phyloP scores from a whole-genome alignment of 2,329 filamentous ascomycete species.

The Amauroascus verrucosus region DNA sequence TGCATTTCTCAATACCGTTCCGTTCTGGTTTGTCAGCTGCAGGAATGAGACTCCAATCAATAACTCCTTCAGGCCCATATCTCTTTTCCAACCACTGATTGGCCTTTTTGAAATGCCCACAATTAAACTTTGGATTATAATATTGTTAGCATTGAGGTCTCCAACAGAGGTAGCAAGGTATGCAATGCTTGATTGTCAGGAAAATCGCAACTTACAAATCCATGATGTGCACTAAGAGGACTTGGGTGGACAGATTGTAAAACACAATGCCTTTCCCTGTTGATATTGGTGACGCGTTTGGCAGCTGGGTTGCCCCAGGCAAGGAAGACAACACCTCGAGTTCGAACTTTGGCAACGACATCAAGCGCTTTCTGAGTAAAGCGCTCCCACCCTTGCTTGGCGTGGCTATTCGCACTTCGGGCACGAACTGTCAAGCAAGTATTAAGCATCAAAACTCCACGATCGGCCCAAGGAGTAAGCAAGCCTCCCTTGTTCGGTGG shows the following conservation, averaged over 20 bases:
- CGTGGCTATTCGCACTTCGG: constrained; percentile 76
- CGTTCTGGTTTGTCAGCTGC: neutral
- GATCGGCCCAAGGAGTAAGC: constrained; percentile 86
- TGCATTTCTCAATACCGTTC: neutral
- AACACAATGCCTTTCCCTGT: constrained; percentile 65
- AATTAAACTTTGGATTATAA: constrained; percentile 29
- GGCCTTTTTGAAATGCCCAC: constrained; percentile 40
- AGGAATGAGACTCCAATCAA: constrained; percentile 64
- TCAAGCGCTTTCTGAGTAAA: constrained; percentile 92
- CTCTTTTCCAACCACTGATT: constrained; percentile 60
- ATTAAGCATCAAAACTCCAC: constrained; percentile 86
- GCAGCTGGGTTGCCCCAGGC: constrained; percentile 85
- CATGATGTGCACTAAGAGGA: constrained; percentile 71
- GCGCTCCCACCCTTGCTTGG: constrained; percentile 79
- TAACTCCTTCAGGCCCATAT: constrained; percentile 69
- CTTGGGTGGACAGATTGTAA: constrained; percentile 84
- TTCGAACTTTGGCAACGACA: constrained; percentile 64
- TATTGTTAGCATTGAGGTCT: neutral
- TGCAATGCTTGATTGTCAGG: neutral
- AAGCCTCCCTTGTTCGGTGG: constrained; percentile 72
- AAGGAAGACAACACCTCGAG: constrained; percentile 79
- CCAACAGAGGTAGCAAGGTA: neutral
- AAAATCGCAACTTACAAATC: constrained; percentile 51
- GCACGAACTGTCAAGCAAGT: constrained; percentile 89
- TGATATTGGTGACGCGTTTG: constrained; percentile 64